Conservation (phyloP, 176 grass and related monocot species). For the Phragmites australis region DNA sequence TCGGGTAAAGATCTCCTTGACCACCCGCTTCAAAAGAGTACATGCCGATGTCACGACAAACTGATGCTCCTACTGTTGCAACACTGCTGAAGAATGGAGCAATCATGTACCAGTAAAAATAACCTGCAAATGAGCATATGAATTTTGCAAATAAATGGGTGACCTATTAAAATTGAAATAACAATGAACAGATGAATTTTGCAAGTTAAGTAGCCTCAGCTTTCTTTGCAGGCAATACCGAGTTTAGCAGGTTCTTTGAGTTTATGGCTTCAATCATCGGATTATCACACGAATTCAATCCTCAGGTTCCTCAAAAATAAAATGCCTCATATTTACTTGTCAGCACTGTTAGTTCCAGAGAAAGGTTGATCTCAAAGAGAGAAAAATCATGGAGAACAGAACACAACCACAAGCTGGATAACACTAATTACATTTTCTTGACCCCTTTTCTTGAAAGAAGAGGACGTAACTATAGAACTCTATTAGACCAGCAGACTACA, state of each 20-base stretch:
- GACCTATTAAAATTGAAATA: no score
- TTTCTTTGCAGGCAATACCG: not conserved
- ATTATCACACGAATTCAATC: not conserved
- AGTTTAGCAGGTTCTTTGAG: not conserved
- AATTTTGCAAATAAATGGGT: no score
- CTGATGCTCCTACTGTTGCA: no score
- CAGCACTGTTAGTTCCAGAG: not conserved
- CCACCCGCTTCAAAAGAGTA: no score
- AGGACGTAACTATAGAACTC: not conserved
- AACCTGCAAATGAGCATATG: no score
- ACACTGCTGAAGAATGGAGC: no score
- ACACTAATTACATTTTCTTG: not conserved
- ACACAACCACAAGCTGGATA: not conserved
- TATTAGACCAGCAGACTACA: slow-evolving; percentile 8
- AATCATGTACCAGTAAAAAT: no score
- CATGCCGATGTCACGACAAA: no score
- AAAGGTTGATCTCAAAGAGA: not conserved
- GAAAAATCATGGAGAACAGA: not conserved
- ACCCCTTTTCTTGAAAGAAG: not conserved
- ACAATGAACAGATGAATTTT: not conserved
- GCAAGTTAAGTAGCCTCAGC: not conserved
- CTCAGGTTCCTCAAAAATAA: no score
- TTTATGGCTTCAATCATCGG: not conserved
- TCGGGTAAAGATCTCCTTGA: no score
- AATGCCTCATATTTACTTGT: no score